A percentile compares a stretch with the other conserved stretches of the same genome.
These are phyloP conservation scores for Annulohypoxylon truncatum DNA, from an alignment of 2,329 filamentous ascomycete genomes.

Conservation along the genomic window DNA sequence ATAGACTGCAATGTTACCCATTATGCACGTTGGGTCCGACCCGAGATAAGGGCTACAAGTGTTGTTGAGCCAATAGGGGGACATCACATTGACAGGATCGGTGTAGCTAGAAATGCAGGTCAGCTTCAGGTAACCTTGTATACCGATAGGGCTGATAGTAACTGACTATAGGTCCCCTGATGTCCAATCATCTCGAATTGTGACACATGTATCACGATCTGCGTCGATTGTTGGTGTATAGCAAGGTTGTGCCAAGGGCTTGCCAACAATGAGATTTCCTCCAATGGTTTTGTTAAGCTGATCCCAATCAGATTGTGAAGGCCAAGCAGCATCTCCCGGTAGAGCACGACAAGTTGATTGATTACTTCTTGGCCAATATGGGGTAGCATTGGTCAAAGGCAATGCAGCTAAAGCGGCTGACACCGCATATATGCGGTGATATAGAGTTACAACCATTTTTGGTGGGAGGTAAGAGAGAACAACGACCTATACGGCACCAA, in stretches of 20 bases:
- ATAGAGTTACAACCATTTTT: neutral
- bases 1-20: slow-evolving; percentile 30
- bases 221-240: neutral
- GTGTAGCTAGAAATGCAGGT: too few relatives aligned
- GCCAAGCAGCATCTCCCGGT: slow-evolving; percentile 27
- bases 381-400: neutral
- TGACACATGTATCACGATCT: slow-evolving; percentile 38
- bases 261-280: neutral
- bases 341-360: slow-evolving; percentile 3
- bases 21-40: slow-evolving; percentile 4
- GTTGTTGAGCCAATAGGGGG: slow-evolving; percentile 37
- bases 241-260: neutral
- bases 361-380: slow-evolving; percentile 1
- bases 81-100: slow-evolving; percentile 34
- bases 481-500: neutral
- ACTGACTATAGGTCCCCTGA: neutral
- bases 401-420: neutral
- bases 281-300: neutral
- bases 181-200: slow-evolving; percentile 42
- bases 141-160: slow-evolving; percentile 51
- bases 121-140: too few relatives aligned
- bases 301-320: neutral
- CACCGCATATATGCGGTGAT: neutral
- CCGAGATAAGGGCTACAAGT: slow-evolving; percentile 34
- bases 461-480: neutral